Conservation (phyloP, 148 eudicot genomes). For the Pouteria glomerata region DNA sequence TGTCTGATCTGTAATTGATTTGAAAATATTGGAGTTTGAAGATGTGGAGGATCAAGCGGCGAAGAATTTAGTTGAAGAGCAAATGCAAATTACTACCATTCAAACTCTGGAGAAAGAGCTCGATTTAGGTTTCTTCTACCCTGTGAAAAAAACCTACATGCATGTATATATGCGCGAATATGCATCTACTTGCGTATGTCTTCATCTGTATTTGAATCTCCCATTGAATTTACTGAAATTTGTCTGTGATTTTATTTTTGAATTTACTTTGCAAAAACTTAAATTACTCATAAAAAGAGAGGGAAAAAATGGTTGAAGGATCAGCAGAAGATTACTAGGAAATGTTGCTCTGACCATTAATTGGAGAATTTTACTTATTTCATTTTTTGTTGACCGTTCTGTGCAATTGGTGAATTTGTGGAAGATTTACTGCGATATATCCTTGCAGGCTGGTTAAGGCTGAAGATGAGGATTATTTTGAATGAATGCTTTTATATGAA, state of each 20-base stretch:
- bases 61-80: constrained; percentile 71
- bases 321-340: too few relatives aligned
- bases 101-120: constrained; percentile 67
- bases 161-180: too few relatives aligned
- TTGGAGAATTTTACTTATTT: too few relatives aligned
- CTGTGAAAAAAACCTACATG: too few relatives aligned
- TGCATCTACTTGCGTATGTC: too few relatives aligned
- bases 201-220: too few relatives aligned
- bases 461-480: too few relatives aligned
- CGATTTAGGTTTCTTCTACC: constrained; percentile 41
- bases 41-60: constrained; percentile 96
- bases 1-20: not conserved
- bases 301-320: too few relatives aligned
- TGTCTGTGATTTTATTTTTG: not conserved
- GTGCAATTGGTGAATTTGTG: not conserved
- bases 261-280: not conserved
- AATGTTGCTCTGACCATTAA: too few relatives aligned
- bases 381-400: too few relatives aligned
- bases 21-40: constrained; percentile 17
- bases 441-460: not conserved
- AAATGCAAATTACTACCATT: constrained; percentile 66
- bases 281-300: not conserved
- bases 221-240: not conserved
- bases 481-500: too few relatives aligned
- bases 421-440: not conserved